Percentiles rank a stretch among this genome's conserved stretches.
Conservation (phyloP, 257 asterid genomes). For the Coffea eugenioides region DNA sequence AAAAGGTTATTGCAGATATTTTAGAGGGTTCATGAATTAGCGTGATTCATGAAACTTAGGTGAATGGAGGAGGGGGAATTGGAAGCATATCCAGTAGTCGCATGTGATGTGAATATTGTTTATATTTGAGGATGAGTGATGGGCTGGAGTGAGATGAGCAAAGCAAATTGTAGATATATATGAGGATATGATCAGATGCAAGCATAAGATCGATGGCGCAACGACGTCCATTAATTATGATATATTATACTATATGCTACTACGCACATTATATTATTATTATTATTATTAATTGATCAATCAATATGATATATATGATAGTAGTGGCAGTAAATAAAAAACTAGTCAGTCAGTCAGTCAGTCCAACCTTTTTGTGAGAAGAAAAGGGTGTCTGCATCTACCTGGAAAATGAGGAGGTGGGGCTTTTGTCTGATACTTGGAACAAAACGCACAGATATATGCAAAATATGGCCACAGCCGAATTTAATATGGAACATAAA, state of each 20-base stretch:
- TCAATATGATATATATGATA: too few relatives aligned
- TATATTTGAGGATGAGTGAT: background rate
- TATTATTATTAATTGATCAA: too few relatives aligned
- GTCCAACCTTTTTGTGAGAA: background rate
- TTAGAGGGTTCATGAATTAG: background rate
- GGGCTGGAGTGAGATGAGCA: slow-evolving; percentile 4
- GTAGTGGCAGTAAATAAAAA: too few relatives aligned
- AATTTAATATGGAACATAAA: background rate
- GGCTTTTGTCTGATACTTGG: slow-evolving; percentile 34
- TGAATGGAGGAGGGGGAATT: background rate
- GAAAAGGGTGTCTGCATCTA: slow-evolving; percentile 46
- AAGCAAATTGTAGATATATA: slow-evolving; percentile 5
- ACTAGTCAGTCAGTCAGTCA: too few relatives aligned
- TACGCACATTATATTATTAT: too few relatives aligned
- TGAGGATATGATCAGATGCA: background rate
- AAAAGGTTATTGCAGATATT: too few relatives aligned
- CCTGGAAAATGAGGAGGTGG: slow-evolving; percentile 58
- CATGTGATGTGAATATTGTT: slow-evolving; percentile 15
- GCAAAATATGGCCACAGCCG: background rate
- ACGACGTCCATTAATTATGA: too few relatives aligned
- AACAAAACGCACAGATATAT: slow-evolving; percentile 12
- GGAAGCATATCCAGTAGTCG: background rate
- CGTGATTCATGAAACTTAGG: background rate
- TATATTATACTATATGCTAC: too few relatives aligned
- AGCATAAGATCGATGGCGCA: too few relatives aligned